phyloP scores from a whole-genome alignment of 257 asterid species.

The Nicotiana paniculata region DNA sequence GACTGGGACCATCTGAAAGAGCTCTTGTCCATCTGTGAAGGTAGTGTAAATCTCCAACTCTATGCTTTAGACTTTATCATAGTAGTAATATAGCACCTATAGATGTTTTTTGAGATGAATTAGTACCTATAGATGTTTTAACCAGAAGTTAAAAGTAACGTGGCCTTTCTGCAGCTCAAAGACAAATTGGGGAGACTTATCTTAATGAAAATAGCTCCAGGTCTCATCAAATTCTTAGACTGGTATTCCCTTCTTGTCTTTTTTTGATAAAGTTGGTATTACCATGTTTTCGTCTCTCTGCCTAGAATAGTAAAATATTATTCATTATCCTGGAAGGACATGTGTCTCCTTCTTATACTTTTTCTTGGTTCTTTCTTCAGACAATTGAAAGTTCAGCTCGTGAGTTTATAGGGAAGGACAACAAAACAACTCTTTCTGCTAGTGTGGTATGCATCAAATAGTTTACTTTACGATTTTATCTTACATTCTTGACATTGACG shows the following conservation, averaged over 20 bases:
- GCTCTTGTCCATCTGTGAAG: slow-evolving; percentile 82
- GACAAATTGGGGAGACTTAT: slow-evolving; percentile 89
- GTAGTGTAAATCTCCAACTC: slow-evolving; percentile 27
- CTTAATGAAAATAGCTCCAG: slow-evolving; percentile 95
- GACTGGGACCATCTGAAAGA: slow-evolving; percentile 91
- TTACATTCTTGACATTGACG: slow-evolving; percentile 7
- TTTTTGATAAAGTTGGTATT: neutral
- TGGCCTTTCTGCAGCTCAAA: slow-evolving; percentile 50
- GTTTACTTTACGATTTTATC: slow-evolving; percentile 15
- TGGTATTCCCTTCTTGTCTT: slow-evolving; percentile 45
- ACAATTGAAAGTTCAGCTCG: slow-evolving; percentile 97
- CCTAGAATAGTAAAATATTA: neutral
- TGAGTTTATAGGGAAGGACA: slow-evolving; percentile 90
- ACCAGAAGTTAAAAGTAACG: slow-evolving; percentile 6
- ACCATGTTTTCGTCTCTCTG: slow-evolving; percentile 7
- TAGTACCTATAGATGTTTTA: neutral
- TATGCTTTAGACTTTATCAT: neutral
- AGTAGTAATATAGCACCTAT: neutral
- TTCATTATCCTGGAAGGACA: neutral
- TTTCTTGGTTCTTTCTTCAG: slow-evolving; percentile 34
- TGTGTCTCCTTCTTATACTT: neutral
- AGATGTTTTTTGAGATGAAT: neutral
- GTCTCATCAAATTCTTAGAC: slow-evolving; percentile 97
- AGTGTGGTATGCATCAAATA: slow-evolving; percentile 67
- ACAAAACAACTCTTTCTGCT: slow-evolving; percentile 96